Percentiles rank a stretch among this genome's conserved stretches.
These are phyloP conservation scores for Aspergillus cristatus DNA, from an alignment of 495 filamentous ascomycete species.

Conservation along the genomic window DNA sequence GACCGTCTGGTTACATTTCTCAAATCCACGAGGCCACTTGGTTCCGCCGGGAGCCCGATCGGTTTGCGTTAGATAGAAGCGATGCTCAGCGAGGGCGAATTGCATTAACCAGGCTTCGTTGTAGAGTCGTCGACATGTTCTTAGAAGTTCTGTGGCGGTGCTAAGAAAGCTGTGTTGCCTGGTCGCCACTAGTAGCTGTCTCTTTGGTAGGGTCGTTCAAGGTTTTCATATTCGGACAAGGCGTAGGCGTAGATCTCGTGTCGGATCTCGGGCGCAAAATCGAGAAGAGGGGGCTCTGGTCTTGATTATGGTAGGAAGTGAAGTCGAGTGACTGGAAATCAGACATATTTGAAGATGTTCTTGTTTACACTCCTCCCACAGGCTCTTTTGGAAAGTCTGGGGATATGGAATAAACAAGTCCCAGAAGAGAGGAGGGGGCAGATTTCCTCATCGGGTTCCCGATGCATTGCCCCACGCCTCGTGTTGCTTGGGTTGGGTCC, in stretches of 20 bases:
- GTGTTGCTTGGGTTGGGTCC: too few species aligned
- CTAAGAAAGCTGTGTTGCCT: slow-evolving; percentile 13
- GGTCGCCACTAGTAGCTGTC: slow-evolving; percentile 17
- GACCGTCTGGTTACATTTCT: slow-evolving; percentile 5
- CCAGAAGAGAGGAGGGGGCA: too few species aligned
- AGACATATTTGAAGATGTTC: too few species aligned
- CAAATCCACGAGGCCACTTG: slow-evolving; percentile 5
- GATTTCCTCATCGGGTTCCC: too few species aligned
- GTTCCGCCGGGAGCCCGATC: slow-evolving; percentile 7
- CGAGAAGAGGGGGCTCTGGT: slow-evolving; percentile 9
- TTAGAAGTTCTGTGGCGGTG: slow-evolving; percentile 14
- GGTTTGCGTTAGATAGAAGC: slow-evolving; percentile 10
- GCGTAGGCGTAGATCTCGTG: slow-evolving; percentile 17
- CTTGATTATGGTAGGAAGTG: slow-evolving; percentile 1
- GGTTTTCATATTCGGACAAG: slow-evolving; percentile 14
- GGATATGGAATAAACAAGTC: too few species aligned
- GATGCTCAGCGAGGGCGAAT: slow-evolving; percentile 16
- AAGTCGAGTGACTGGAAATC: background rate
- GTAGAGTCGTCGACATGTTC: slow-evolving; percentile 15
- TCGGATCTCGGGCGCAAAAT: slow-evolving; percentile 21
- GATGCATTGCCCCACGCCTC: too few species aligned
- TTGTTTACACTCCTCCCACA: too few species aligned
- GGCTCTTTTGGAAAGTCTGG: too few species aligned
- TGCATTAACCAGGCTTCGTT: slow-evolving; percentile 23
- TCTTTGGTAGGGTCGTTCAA: background rate